Evolutionary conservation across 139 green algal species (phyloP), one percentile per base, ranked within the genome.

Genomic region (Spirogloea muscicola): DNA sequence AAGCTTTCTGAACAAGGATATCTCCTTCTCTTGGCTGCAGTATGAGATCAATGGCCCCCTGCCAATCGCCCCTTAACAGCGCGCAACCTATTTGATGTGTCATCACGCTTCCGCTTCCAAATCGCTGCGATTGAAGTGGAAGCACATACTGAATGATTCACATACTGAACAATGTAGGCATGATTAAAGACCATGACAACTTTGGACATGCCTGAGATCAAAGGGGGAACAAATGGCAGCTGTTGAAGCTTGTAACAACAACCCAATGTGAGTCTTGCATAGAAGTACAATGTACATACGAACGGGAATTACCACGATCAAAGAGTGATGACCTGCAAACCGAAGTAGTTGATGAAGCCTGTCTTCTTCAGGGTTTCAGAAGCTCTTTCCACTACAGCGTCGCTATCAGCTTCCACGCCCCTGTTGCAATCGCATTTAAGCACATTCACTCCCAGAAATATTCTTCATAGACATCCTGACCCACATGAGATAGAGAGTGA

Each of bases 11-110:
- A n/a, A n/a, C n/a, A n/a, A 74, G 70, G 72, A 80, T 80, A 80
- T 80, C 72, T 3, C 46, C 72, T 3, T 72, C 77, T 9, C 58
- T 49, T 0, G 79, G 81, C 2, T 52, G 69, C 78, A 96, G 80
- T 58, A 96, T 88, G 31, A 88, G 58, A 3, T 83, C 65, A 13
- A 89, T 82, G 4, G 89, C 91, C 10, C 61, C 71, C 29, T 83
- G 25, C 85, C 86, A 96, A 37, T 92, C 38, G 3, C 92, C 91
- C 0, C 72, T 74, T 64, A 96, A 74, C 76, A 97, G 79, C 27
- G 77, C 78, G 31, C 49, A 64, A 1, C 91, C 91, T 16, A 95
- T 81, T 36, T 36, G 73, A 80, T 98, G 92, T 0, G 93, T 98
- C 13, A 86, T 67, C 16, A 85, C 67, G 1, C 49, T 70, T 7